Conservation (phyloP, 75 land plant species). For the Cryptomeria japonica region DNA sequence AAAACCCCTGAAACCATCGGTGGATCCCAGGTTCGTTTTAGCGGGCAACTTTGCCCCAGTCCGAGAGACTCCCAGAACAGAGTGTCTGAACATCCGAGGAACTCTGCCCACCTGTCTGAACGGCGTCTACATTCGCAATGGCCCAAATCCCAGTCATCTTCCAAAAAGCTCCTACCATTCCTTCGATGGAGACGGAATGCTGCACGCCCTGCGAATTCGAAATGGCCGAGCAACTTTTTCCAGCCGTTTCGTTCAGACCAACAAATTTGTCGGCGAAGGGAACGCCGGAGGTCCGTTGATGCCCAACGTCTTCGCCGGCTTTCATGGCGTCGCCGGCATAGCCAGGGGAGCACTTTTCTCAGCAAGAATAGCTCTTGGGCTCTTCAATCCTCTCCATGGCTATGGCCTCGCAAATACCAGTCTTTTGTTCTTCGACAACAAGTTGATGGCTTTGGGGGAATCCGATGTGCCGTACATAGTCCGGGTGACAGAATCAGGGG, state of each 20-base stretch:
- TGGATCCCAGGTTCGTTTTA: slow-evolving; percentile 55
- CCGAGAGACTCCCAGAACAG: slow-evolving; percentile 48
- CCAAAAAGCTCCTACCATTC: slow-evolving; percentile 64
- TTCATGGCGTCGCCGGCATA: slow-evolving; percentile 39
- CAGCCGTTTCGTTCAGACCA: slow-evolving; percentile 67
- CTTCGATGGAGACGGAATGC: slow-evolving; percentile 94
- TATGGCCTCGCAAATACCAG: slow-evolving; percentile 73
- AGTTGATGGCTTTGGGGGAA: slow-evolving; percentile 65
- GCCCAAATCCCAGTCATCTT: slow-evolving; percentile 65
- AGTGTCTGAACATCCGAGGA: slow-evolving; percentile 29
- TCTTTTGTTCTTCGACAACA: slow-evolving; percentile 38
- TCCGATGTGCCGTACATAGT: slow-evolving; percentile 62
- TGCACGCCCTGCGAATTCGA: slow-evolving; percentile 53
- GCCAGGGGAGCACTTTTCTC: slow-evolving; percentile 48
- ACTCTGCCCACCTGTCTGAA: slow-evolving; percentile 53
- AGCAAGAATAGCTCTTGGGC: slow-evolving; percentile 36
- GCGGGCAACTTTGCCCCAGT: slow-evolving; percentile 70
- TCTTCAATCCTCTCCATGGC: slow-evolving; percentile 41
- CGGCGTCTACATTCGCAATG: slow-evolving; percentile 84
- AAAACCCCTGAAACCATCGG: slow-evolving; percentile 26
- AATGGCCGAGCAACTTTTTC: slow-evolving; percentile 53
- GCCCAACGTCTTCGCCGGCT: slow-evolving; percentile 55
- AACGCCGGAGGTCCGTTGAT: slow-evolving; percentile 34
- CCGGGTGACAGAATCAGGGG: slow-evolving; percentile 25
- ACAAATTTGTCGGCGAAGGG: slow-evolving; percentile 52